These are phyloP conservation scores for Pythium grandisporangium DNA, from an alignment of 352 stramenopile genomes.

Conservation along the genomic window DNA sequence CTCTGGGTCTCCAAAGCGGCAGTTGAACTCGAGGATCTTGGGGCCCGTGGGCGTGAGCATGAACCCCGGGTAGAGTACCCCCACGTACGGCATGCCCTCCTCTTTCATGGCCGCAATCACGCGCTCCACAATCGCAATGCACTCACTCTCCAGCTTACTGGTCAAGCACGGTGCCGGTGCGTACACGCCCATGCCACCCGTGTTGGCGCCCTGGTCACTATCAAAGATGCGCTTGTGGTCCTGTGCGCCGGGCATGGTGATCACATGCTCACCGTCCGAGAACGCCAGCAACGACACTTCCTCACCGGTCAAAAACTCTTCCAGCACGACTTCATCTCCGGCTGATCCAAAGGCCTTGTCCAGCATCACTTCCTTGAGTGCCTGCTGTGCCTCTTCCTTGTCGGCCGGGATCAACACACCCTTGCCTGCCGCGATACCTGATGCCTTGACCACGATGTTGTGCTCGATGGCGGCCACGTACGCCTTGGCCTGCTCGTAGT, in stretches of 20 bases:
- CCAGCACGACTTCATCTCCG: conserved; percentile 96
- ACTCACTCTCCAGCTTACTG: conserved; percentile 87
- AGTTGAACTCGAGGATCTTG: conserved; percentile 99
- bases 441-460: conserved; percentile 98
- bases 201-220: conserved; percentile 97
- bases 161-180: conserved; percentile 95
- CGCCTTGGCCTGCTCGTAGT: conserved; percentile 80
- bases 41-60: conserved; percentile 90
- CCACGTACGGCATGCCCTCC: conserved; percentile 97
- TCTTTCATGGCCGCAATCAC: conserved; percentile 81
- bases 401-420: conserved; percentile 95
- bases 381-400: conserved; percentile 89
- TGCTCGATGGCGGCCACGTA: conserved; percentile 93
- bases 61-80: conserved; percentile 98
- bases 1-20: conserved; percentile 98
- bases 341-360: conserved; percentile 94
- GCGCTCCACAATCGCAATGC: conserved; percentile 78
- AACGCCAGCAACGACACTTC: conserved; percentile 98
- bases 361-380: conserved; percentile 96
- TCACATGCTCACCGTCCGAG: conserved; percentile 93
- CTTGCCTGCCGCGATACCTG: conserved; percentile 98
- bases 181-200: conserved; percentile 99
- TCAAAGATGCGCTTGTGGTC: conserved; percentile 99
- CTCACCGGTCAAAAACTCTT: conserved; percentile 97
- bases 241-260: conserved; percentile 95